Conservation (phyloP, 345 rosid species). For the Populus alba region DNA sequence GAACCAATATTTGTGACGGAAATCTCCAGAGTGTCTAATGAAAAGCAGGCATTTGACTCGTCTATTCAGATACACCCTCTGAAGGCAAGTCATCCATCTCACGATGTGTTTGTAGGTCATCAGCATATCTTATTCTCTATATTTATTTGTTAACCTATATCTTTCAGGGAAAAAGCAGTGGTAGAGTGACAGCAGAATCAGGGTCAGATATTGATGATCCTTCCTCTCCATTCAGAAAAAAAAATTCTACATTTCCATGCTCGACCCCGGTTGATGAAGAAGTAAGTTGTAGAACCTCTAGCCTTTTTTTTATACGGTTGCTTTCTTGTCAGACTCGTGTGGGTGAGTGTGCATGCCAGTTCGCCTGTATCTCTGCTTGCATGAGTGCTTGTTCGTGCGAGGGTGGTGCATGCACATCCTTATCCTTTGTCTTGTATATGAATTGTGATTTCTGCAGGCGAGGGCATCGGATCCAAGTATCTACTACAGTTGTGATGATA, state of each 20-base stretch:
- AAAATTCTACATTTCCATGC: slow-evolving; percentile 39
- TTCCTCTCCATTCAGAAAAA: slow-evolving; percentile 40
- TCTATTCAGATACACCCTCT: slow-evolving; percentile 46
- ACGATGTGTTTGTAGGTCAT: slow-evolving; percentile 1
- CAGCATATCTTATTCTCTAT: background rate
- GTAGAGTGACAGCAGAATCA: slow-evolving; percentile 52
- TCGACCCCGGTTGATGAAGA: slow-evolving; percentile 56
- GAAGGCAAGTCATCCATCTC: slow-evolving; percentile 40
- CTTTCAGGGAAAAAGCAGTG: slow-evolving; percentile 53
- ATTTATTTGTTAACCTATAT: slow-evolving; percentile 9
- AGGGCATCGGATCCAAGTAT: slow-evolving; percentile 50
- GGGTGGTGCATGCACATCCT: background rate
- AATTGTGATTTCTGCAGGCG: slow-evolving; percentile 39
- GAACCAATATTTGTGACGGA: slow-evolving; percentile 63
- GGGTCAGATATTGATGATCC: slow-evolving; percentile 61
- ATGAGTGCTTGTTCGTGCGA: background rate
- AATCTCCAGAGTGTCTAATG: slow-evolving; percentile 48
- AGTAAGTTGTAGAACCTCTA: slow-evolving; percentile 43
- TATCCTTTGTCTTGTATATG: background rate
- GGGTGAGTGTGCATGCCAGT: background rate
- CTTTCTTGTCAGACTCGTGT: background rate
- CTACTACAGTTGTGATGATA: slow-evolving; percentile 72
- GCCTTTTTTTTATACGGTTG: background rate
- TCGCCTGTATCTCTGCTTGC: background rate
- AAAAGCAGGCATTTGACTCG: slow-evolving; percentile 43